Evolutionary conservation across 2,329 filamentous ascomycete species (phyloP).

Genomic region (Pseudogymnoascus sp.): DNA sequence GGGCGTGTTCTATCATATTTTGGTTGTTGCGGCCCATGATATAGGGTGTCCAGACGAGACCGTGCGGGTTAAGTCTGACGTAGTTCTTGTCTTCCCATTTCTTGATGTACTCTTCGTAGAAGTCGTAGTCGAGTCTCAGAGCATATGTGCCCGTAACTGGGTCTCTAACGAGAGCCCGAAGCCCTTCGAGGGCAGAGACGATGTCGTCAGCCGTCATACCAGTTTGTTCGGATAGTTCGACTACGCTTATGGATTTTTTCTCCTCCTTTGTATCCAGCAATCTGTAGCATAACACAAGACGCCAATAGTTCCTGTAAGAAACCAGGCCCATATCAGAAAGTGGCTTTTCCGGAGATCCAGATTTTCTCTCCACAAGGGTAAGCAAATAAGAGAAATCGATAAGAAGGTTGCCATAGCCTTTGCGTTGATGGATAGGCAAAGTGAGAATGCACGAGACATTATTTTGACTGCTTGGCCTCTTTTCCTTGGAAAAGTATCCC

Average conservation of each 20-base stretch:
- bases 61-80: slow-evolving; percentile 70
- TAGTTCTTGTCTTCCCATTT: slow-evolving; percentile 88
- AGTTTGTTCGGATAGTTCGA: slow-evolving; percentile 73
- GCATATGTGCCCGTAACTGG: slow-evolving; percentile 83
- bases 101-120: slow-evolving; percentile 77
- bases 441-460: slow-evolving; percentile 98
- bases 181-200: slow-evolving; percentile 81
- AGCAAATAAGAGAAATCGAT: slow-evolving; percentile 98
- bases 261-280: slow-evolving; percentile 55
- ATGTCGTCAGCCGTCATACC: slow-evolving; percentile 96
- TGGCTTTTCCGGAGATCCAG: slow-evolving; percentile 92
- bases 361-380: slow-evolving; percentile 85
- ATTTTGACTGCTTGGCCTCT: slow-evolving; percentile 86
- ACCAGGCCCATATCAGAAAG: slow-evolving; percentile 96
- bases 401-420: slow-evolving; percentile 90
- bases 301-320: slow-evolving; percentile 97
- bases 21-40: slow-evolving; percentile 85
- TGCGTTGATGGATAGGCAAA: slow-evolving; percentile 90
- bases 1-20: slow-evolving; percentile 74
- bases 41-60: slow-evolving; percentile 90
- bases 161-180: slow-evolving; percentile 83
- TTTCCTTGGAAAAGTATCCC: slow-evolving; percentile 99
- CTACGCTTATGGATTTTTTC: slow-evolving; percentile 46
- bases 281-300: slow-evolving; percentile 77
- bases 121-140: slow-evolving; percentile 74